Percentiles rank a stretch among this genome's conserved stretches.
phyloP scores from a whole-genome alignment of 345 rosid species.

The Rubroshorea leprosula region DNA sequence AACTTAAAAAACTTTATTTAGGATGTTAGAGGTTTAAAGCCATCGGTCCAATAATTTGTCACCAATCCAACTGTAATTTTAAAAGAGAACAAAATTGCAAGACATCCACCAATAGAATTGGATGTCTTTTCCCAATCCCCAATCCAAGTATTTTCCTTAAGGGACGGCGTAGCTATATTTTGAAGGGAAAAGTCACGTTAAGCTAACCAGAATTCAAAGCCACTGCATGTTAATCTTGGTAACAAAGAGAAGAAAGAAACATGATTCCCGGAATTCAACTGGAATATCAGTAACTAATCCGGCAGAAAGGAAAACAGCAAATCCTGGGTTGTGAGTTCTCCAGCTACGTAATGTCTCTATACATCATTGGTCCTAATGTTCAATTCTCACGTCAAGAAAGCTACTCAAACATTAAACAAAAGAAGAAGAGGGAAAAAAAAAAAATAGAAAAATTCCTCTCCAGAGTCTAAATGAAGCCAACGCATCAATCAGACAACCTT shows the following conservation, averaged over 20 bases:
- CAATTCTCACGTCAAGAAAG: background rate
- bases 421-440: background rate
- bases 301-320: too few relatives aligned
- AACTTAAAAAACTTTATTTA: too few relatives aligned
- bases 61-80: too few relatives aligned
- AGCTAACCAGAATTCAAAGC: too few relatives aligned
- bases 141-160: background rate
- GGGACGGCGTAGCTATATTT: background rate
- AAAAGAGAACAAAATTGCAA: too few relatives aligned
- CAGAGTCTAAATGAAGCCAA: slow-evolving; percentile 5
- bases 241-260: too few relatives aligned
- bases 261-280: background rate
- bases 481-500: background rate
- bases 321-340: too few relatives aligned
- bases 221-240: too few relatives aligned
- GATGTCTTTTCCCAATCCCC: background rate
- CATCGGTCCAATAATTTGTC: too few relatives aligned
- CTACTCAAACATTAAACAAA: background rate
- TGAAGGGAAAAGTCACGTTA: background rate
- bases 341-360: too few relatives aligned
- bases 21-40: too few relatives aligned
- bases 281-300: background rate
- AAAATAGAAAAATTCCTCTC: background rate
- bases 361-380: too few relatives aligned
- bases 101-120: background rate